phyloP scores from a whole-genome alignment of 768 basidiomycete genomes.

The Paxillus involutus region DNA sequence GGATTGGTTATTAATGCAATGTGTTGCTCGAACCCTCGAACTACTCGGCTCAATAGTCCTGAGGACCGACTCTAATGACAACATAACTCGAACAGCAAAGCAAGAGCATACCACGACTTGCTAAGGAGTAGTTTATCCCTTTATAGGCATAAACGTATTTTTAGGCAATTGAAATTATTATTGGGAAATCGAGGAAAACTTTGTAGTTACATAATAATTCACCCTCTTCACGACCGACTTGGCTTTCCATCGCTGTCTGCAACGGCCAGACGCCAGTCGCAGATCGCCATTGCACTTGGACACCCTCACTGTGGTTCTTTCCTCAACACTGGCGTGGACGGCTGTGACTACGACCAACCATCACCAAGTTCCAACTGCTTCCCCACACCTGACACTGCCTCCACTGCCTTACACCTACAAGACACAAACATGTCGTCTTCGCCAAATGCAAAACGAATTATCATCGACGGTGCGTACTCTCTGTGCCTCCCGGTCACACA shows the following conservation, averaged over 20 bases:
- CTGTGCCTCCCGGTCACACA: not conserved
- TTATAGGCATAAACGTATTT: not conserved
- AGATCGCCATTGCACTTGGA: not conserved
- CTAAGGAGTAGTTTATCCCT: constrained; percentile 1
- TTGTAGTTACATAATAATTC: too few species aligned
- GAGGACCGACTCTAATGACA: too few species aligned
- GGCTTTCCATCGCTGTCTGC: not conserved
- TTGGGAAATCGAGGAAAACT: too few species aligned
- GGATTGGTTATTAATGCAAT: not conserved
- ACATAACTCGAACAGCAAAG: too few species aligned
- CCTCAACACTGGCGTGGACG: not conserved
- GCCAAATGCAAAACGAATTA: constrained; percentile 40
- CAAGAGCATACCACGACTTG: too few species aligned
- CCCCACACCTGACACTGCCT: not conserved
- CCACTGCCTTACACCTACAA: not conserved
- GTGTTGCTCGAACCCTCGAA: not conserved
- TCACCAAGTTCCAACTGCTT: not conserved
- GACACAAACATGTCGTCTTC: constrained; percentile 25
- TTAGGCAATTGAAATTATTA: too few species aligned
- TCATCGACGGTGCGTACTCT: constrained; percentile 40
- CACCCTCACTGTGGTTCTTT: not conserved
- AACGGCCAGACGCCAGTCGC: not conserved
- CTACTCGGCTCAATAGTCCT: too few species aligned
- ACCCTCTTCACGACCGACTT: too few species aligned
- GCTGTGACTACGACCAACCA: not conserved